A percentile compares a stretch with the other conserved stretches of the same genome.
Evolutionary conservation across 2,329 filamentous ascomycete genomes (phyloP).

Genomic region (Aspergillus fijiensis): DNA sequence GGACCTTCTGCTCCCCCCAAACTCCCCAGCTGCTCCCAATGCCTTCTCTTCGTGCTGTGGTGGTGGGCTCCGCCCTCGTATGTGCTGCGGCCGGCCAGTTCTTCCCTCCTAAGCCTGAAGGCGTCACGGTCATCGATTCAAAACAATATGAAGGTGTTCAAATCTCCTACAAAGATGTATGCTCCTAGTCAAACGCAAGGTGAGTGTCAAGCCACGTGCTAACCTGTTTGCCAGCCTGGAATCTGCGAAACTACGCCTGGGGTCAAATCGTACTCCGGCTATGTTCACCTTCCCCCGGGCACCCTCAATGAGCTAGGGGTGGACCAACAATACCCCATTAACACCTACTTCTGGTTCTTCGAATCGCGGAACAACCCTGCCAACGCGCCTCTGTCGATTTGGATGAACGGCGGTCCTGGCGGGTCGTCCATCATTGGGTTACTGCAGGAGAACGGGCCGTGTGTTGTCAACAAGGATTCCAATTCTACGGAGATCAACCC

Average conservation of each 20-base stretch:
- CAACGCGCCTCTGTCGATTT: constrained; percentile 59
- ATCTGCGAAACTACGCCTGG: constrained; percentile 59
- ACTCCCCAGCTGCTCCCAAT: constrained; percentile 3
- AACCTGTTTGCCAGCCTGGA: constrained; percentile 32
- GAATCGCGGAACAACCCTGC: constrained; percentile 55
- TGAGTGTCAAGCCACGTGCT: neutral
- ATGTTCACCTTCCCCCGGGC: constrained; percentile 56
- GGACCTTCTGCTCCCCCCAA: neutral
- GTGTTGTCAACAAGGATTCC: constrained; percentile 52
- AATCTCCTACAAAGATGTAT: constrained; percentile 50
- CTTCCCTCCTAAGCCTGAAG: constrained; percentile 45
- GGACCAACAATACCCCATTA: constrained; percentile 56
- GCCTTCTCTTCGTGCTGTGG: constrained; percentile 12
- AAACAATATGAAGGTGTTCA: constrained; percentile 44
- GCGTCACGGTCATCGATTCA: constrained; percentile 44
- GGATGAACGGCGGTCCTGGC: constrained; percentile 64
- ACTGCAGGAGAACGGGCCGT: constrained; percentile 54
- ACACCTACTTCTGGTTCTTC: constrained; percentile 67
- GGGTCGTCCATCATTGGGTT: constrained; percentile 58
- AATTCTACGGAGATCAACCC: constrained; percentile 56
- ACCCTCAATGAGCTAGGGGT: constrained; percentile 41
- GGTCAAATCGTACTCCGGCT: constrained; percentile 60
- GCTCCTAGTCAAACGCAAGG: neutral
- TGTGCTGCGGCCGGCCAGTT: constrained; percentile 30
- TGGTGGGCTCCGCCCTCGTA: constrained; percentile 16